Base-by-base conservation (phyloP, 345 rosid genomes). In the Euphorbia peplus region DNA sequence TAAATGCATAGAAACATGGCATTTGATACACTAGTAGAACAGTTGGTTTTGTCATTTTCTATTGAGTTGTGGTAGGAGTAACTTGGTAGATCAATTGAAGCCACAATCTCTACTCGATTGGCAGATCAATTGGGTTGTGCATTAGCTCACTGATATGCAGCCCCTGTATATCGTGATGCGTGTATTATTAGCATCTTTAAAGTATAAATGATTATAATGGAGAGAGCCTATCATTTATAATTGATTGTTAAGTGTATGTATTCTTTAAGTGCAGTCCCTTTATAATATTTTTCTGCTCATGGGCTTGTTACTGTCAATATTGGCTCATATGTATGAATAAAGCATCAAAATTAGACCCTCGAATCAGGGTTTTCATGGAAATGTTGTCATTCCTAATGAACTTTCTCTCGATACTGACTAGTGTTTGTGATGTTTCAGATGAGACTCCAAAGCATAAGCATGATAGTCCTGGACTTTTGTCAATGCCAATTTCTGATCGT, bases 381-480 rank as follows among this genome's bases (percentile, higher is more conserved):
- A 12, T 32, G n/a, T 37, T 11, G 26, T 10, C 24, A 16, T 29
- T 4, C 21, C 46, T 44, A 7, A 13, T 66, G 24, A n/a, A n/a
- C n/a, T n/a, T n/a, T n/a, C n/a, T n/a, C n/a, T n/a, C n/a, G n/a
- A n/a, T 44, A 12, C 42, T 71, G 39, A 81, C 42, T 55, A 14
- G 16, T 66, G 48, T 22, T 67, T 74, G 26, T 78, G 67, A 59
- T 48, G 22, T 70, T 81, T 69, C 87, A 95, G 99, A 95, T 70
- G 99, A 95, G 78, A 69, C 85, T 19, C 96, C 99, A 4, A 83
- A 71, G 80, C 77, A 90, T 63, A 91, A 84, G 85, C 98, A 95
- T 82, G 91, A 92, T 26, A 85, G 71, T 67, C 81, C 86, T 26
- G 98, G 99, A 69, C 90, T 95, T 74, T 77, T 95, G 60, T 87